Conservation (phyloP, 257 asterid genomes). For the Cinchona pubescens region DNA sequence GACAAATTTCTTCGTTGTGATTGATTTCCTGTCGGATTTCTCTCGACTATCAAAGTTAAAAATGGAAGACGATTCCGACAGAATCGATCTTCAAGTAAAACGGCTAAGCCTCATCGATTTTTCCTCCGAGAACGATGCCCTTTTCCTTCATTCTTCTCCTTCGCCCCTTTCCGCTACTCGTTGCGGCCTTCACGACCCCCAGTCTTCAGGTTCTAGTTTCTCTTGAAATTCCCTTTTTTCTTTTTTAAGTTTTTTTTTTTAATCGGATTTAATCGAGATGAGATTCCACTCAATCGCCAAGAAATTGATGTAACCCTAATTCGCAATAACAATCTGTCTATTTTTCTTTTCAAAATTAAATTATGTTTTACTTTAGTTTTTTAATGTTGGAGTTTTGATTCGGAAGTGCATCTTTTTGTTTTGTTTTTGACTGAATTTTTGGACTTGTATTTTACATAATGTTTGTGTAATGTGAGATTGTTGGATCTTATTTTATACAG, state of each 20-base stretch:
- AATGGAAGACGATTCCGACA: conserved; percentile 9
- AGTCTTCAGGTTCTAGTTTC: conserved; percentile 38
- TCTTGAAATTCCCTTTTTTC: neutral
- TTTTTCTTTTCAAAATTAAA: neutral
- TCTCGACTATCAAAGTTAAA: neutral
- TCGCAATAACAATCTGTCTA: neutral
- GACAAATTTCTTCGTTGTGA: neutral
- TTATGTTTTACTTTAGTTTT: neutral
- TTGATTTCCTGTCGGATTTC: neutral
- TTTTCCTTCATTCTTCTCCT: conserved; percentile 21
- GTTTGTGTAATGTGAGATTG: neutral
- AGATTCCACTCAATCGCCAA: neutral
- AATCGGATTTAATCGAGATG: neutral
- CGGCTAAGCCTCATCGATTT: conserved; percentile 39
- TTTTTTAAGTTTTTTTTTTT: neutral
- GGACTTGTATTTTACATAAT: neutral
- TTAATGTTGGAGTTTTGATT: neutral
- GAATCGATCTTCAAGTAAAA: conserved; percentile 40
- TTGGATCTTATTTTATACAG: conserved; percentile 30
- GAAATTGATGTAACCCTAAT: neutral
- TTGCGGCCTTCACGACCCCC: conserved; percentile 19
- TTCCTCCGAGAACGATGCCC: conserved; percentile 27
- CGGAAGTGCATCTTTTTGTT: too few species aligned
- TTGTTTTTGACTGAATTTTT: neutral
- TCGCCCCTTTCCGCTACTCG: conserved; percentile 16